Base-by-base conservation (phyloP, 2,329 filamentous ascomycete genomes). In the Sordariomycetes sp. region DNA sequence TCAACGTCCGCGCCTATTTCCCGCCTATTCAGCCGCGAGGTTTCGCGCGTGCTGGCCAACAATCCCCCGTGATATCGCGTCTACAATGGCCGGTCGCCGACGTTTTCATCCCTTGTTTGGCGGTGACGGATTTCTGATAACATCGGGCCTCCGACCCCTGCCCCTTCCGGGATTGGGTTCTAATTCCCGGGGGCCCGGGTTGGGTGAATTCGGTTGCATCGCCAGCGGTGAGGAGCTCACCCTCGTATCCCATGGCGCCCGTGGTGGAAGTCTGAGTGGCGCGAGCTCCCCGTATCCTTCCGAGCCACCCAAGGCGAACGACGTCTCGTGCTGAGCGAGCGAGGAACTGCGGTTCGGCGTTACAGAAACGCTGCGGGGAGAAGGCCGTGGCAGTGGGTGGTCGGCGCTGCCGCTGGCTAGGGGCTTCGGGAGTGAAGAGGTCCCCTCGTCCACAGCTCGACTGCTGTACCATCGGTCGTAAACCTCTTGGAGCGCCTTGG, bases 381-480 rank as follows among this genome's bases (percentile, higher is more conserved):
- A 34, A 20, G 56, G 56, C 16, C 56, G 56, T 25, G 53, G 56
- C 11, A 52, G 37, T 20, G 37, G 56, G 11, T 35, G 25, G 8
- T 53, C 46, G 48, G 32, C 46, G 24, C 32, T 48, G 7, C 28
- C 48, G 34, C 50, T 58, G 1, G 48, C 22, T 3, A 37, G 34
- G 22, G 56, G 56, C 40, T 43, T 35, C 18, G 56, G 51, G 24
- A 53, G 25, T 4, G 51, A 54, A 50, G 48, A 52, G 24, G 50
- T 20, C 18, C 34, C 50, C 7, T 58, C 56, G 8, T 58, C 56
- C 10, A 14, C 22, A 1, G 50, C 34, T 16, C 56, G 50, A 24
- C 22, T 53, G 24, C 52, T 58, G 48, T 58, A 58, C 56, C 56
- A 58, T 14, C 51, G 32, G 24, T 58, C 56, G 37, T 58, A 58